Percentiles rank a stretch among this genome's conserved stretches.
These are phyloP conservation scores for Plasmodium gaboni DNA, from an alignment of 169 alveolate genomes.

Conservation along the genomic window DNA sequence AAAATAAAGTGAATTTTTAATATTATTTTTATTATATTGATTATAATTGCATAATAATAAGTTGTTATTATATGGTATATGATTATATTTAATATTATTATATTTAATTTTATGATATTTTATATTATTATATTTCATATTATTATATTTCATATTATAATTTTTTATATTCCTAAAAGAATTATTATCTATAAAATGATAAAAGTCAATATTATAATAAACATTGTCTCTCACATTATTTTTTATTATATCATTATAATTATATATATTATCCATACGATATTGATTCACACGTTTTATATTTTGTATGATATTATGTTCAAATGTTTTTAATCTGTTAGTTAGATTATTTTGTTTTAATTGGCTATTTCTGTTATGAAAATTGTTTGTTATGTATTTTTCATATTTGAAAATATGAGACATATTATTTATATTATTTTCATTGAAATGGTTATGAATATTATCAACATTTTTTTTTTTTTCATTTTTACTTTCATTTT, in stretches of 20 bases:
- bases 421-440: background rate
- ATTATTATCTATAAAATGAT: slow-evolving; percentile 23
- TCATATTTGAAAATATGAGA: background rate
- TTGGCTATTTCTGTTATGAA: background rate
- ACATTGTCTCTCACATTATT: slow-evolving; percentile 47
- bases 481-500: background rate
- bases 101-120: too few relatives aligned
- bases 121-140: background rate
- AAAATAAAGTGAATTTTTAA: slow-evolving; percentile 25
- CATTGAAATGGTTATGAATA: background rate
- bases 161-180: background rate
- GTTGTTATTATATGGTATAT: too few relatives aligned
- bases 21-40: background rate
- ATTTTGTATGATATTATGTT: slow-evolving; percentile 2
- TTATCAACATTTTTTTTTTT: background rate
- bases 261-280: slow-evolving; percentile 23
- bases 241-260: slow-evolving; percentile 56
- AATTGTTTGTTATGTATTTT: background rate
- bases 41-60: too few relatives aligned
- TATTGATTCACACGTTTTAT: slow-evolving; percentile 39
- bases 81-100: too few relatives aligned
- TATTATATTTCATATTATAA: background rate
- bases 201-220: slow-evolving; percentile 48
- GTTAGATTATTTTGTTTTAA: background rate
- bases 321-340: slow-evolving; percentile 2